Conservation (phyloP, 352 stramenopile species). For the Phytopythium delawarense region DNA sequence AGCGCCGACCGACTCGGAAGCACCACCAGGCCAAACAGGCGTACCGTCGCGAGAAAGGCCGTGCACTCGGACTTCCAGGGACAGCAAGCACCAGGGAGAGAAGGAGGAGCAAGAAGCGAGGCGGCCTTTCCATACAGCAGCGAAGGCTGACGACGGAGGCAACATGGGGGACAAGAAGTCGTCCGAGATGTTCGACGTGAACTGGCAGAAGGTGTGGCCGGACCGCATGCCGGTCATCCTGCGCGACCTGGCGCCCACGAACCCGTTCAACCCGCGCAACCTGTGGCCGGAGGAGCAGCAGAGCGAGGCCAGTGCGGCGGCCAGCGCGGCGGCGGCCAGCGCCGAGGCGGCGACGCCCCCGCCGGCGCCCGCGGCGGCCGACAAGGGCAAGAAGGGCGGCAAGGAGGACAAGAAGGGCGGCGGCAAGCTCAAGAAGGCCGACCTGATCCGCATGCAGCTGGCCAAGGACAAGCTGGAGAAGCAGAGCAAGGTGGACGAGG, state of each 20-base stretch:
- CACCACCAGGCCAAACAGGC: neutral
- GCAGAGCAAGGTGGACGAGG: slow-evolving; percentile 83
- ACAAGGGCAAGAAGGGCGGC: slow-evolving; percentile 19
- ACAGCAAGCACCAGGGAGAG: no score
- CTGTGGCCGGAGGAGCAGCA: slow-evolving; percentile 81
- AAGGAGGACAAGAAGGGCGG: slow-evolving; percentile 36
- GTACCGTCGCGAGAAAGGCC: slow-evolving; percentile 5
- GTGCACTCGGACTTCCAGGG: neutral
- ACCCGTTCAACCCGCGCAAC: slow-evolving; percentile 85
- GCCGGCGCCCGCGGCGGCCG: neutral
- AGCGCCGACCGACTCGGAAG: neutral
- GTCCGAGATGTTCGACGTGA: slow-evolving; percentile 79
- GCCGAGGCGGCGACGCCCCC: slow-evolving; percentile 6
- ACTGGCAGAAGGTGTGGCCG: slow-evolving; percentile 88
- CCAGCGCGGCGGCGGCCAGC: neutral
- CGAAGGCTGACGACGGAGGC: neutral
- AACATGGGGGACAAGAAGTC: slow-evolving; percentile 59
- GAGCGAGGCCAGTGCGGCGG: slow-evolving; percentile 16
- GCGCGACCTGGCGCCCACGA: slow-evolving; percentile 75
- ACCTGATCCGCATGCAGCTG: slow-evolving; percentile 83
- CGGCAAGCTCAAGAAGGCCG: slow-evolving; percentile 80
- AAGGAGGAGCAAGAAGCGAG: neutral
- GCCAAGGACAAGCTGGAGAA: slow-evolving; percentile 87
- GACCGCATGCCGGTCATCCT: slow-evolving; percentile 88
- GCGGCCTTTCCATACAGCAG: no score